Evolutionary conservation across 2,329 filamentous ascomycete genomes (phyloP), one percentile per base, ranked within the genome.

Genomic region (Trichoderma sp.): DNA sequence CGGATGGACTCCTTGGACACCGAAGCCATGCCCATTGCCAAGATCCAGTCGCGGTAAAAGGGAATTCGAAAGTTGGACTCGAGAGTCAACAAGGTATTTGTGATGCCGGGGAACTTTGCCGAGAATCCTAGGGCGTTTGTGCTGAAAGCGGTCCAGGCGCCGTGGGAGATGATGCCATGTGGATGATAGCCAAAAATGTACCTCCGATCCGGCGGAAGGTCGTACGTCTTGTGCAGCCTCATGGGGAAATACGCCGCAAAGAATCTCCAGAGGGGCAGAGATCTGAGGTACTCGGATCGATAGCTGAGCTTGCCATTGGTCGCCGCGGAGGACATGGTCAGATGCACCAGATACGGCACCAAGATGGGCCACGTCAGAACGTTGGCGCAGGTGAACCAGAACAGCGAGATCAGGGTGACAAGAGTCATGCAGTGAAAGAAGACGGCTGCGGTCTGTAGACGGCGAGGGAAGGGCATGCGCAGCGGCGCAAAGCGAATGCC

Each of bases 141-240:
- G 4, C 87, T 92, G 76, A 98, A 98, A 5, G 94, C 92, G 5
- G 90, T 92, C 82, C 95, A 97, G 0, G 94, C 95, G n/a, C 95
- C 96, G 75, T 97, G 93, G 5, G 92, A 96, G 76, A 99, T 97
- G 79, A 99, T 98, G 29, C 96, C 95, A 77, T 99, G 96, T 0
- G 96, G 96, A 76, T 98, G 96, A 79, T 98, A 98, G 56, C 95
- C 95, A 75, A 99, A 94, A 72, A 99, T 94, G 82, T 98, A 99
- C 80, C 97, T 97, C 72, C 94, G 86, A 1, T 91, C 93, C 0
- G 93, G 87, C 27, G 92, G 87, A 7, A 99, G 87, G 68, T 91
- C 86, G 73, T 91, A 87, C 4, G 93, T 96, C 73, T 96, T 93
- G 82, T 98, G 94, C 49, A 99, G 86, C 68, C 87, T 88, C 59